phyloP scores from a whole-genome alignment of 768 basidiomycete genomes.

The Butyriboletus loyo region DNA sequence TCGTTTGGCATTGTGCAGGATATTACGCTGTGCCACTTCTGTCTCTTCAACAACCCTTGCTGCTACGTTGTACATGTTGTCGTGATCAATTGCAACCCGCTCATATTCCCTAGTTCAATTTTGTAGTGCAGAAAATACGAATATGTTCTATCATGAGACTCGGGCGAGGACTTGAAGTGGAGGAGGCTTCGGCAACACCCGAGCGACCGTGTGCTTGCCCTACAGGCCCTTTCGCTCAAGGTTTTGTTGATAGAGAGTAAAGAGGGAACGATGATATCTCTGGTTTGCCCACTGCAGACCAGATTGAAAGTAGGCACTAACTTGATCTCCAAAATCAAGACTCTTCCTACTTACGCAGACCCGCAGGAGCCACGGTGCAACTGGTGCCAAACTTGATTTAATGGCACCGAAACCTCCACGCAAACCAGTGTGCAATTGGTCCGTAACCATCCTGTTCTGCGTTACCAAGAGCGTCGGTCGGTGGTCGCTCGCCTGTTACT shows the following conservation, averaged over 20 bases:
- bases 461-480: not conserved
- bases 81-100: slow-evolving; percentile 21
- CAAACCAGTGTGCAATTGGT: not conserved
- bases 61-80: slow-evolving; percentile 30
- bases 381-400: too few species aligned
- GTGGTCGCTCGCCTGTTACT: not conserved
- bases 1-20: slow-evolving; percentile 18
- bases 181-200: not conserved
- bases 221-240: too few species aligned
- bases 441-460: not conserved
- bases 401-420: not conserved
- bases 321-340: not conserved
- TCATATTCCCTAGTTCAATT: slow-evolving; percentile 23
- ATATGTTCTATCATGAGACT: slow-evolving; percentile 10
- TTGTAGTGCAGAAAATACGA: slow-evolving; percentile 20
- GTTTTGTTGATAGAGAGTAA: not conserved
- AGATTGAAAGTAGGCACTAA: not conserved
- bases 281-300: not conserved
- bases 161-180: not conserved
- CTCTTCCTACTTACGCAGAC: not conserved
- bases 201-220: not conserved
- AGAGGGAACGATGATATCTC: not conserved
- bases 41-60: slow-evolving; percentile 18
- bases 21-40: slow-evolving; percentile 24
- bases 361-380: not conserved